These are phyloP conservation scores for Pichia cactophila DNA, from an alignment of 1,139 yeast genomes.

Conservation along the genomic window DNA sequence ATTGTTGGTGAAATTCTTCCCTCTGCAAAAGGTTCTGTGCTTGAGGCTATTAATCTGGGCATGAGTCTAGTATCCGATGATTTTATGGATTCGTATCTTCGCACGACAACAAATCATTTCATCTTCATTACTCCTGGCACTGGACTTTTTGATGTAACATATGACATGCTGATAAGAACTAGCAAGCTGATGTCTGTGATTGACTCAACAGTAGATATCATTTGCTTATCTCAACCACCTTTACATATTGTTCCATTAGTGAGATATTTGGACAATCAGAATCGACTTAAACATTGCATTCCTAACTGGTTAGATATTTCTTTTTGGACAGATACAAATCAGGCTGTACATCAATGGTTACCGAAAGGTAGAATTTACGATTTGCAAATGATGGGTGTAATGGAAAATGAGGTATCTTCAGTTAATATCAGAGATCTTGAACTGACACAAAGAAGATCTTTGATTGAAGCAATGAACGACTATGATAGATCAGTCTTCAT, in stretches of 20 bases:
- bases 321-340: slow-evolving; percentile 61
- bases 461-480: slow-evolving; percentile 44
- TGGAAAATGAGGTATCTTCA: slow-evolving; percentile 77
- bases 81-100: slow-evolving; percentile 75
- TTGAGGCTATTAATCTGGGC: slow-evolving; percentile 84
- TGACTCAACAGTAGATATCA: slow-evolving; percentile 81
- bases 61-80: slow-evolving; percentile 73
- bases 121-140: slow-evolving; percentile 87
- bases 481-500: slow-evolving; percentile 53
- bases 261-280: slow-evolving; percentile 52
- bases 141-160: slow-evolving; percentile 88
- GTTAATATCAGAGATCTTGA: slow-evolving; percentile 52
- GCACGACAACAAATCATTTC: slow-evolving; percentile 82
- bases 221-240: slow-evolving; percentile 87
- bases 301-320: slow-evolving; percentile 95
- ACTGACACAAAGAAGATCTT: slow-evolving; percentile 23
- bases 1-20: slow-evolving; percentile 65
- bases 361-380: slow-evolving; percentile 93
- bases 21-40: slow-evolving; percentile 78
- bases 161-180: slow-evolving; percentile 64
- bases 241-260: slow-evolving; percentile 86
- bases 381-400: slow-evolving; percentile 95
- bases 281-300: slow-evolving; percentile 62
- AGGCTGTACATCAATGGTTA: slow-evolving; percentile 61
- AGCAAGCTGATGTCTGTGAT: slow-evolving; percentile 67